Evolutionary conservation across 768 basidiomycete species (phyloP).

Genomic region (Lentinula guzmanii): DNA sequence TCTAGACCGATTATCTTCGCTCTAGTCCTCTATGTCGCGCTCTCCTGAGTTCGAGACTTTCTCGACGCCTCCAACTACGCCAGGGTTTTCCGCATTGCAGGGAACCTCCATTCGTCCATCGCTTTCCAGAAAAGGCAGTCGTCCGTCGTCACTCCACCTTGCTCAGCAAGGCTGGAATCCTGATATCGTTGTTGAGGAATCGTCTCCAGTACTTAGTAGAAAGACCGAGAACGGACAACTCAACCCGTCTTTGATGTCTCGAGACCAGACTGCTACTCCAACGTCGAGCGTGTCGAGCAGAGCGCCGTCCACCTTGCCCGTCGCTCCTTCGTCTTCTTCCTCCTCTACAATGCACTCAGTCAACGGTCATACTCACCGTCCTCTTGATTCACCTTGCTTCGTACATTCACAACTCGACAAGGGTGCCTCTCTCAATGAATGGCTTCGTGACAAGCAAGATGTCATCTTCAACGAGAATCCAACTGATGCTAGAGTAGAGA

Average conservation of each 20-base stretch:
- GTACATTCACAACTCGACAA: conserved; percentile 90
- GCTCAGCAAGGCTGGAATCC: conserved; percentile 35
- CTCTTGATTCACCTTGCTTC: conserved; percentile 77
- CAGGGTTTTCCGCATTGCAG: conserved; percentile 15
- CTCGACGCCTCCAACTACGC: conserved; percentile 37
- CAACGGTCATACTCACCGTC: conserved; percentile 21
- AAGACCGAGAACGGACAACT: conserved; percentile 13
- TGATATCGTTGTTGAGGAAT: conserved; percentile 35
- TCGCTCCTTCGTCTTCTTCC: not conserved
- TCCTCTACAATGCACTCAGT: conserved; percentile 9
- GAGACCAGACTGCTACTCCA: conserved; percentile 2
- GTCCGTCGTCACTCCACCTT: conserved; percentile 40
- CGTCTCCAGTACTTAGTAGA: conserved; percentile 24
- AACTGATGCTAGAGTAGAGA: conserved; percentile 43
- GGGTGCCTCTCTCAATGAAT: conserved; percentile 71
- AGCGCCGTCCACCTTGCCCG: not conserved
- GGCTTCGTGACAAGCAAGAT: conserved; percentile 47
- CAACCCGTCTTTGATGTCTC: conserved; percentile 4
- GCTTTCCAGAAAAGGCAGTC: conserved; percentile 34
- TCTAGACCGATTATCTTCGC: not conserved
- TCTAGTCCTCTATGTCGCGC: conserved; percentile 1
- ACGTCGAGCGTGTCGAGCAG: not conserved
- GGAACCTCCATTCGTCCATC: conserved; percentile 25
- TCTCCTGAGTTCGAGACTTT: conserved; percentile 33
- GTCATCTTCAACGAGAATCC: conserved; percentile 21